phyloP scores from a whole-genome alignment of 768 basidiomycete species.

The Lentinula edodes region DNA sequence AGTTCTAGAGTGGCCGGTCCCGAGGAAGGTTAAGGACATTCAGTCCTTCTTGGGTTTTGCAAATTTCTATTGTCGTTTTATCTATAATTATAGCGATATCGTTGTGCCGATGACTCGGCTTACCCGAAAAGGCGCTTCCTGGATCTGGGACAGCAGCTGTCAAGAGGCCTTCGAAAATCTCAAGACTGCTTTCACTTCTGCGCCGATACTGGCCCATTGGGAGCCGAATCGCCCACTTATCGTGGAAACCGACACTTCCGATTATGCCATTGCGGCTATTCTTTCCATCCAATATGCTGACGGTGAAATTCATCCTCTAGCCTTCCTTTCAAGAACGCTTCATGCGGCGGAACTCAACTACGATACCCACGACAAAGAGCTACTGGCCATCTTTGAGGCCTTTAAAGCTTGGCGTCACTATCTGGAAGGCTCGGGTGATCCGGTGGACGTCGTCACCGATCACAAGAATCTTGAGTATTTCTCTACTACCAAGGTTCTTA shows the following conservation, averaged over 20 bases:
- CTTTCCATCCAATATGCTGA: conserved; percentile 28
- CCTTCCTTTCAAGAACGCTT: conserved; percentile 26
- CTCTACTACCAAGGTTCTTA: neutral
- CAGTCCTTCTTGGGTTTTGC: no score
- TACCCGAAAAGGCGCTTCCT: no score
- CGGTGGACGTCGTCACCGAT: neutral
- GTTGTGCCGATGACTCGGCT: no score
- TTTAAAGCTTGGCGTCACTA: neutral
- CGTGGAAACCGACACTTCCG: conserved; percentile 25
- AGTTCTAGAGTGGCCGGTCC: no score
- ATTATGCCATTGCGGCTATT: conserved; percentile 28
- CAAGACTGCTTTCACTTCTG: no score
- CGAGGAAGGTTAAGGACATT: no score
- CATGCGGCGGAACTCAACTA: neutral
- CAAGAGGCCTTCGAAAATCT: no score
- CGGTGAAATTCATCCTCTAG: conserved; percentile 34
- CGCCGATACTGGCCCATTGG: conserved; percentile 10
- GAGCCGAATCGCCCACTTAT: conserved; percentile 12
- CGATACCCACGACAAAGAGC: neutral
- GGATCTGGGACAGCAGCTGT: no score
- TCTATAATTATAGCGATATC: no score
- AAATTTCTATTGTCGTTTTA: no score
- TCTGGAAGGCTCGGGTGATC: neutral
- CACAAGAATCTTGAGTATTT: neutral
- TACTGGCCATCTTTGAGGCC: neutral